Evolutionary conservation across 2,329 filamentous ascomycete species (phyloP).

Genomic region (Chaetomium globosum): DNA sequence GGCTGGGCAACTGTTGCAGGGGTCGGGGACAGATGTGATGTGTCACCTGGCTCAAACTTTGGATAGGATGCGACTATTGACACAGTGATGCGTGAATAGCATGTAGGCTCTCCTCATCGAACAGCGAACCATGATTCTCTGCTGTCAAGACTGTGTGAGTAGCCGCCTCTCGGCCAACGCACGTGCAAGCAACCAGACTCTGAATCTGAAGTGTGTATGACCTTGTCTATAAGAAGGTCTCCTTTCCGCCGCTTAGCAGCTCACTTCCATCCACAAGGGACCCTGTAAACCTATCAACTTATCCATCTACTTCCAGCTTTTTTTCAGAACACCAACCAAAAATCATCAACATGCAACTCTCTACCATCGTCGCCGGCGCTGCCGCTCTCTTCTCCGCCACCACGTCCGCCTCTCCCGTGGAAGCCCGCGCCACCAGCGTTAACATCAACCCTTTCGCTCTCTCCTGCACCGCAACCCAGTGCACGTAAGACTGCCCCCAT

Average conservation of each 20-base stretch:
- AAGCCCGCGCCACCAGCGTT: not conserved
- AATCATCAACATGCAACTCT: not conserved
- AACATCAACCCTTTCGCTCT: not conserved
- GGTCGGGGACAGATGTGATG: not conserved
- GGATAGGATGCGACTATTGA: slow-evolving; percentile 4
- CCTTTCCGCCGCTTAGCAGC: not conserved
- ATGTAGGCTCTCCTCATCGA: not conserved
- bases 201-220: not conserved
- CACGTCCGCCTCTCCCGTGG: not conserved
- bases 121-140: not conserved
- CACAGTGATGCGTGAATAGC: not conserved
- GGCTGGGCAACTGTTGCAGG: not conserved
- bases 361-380: not conserved
- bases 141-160: not conserved
- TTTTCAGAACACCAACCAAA: not conserved
- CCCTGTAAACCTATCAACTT: not conserved
- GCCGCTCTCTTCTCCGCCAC: not conserved
- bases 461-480: not conserved
- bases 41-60: slow-evolving; percentile 1
- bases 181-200: not conserved
- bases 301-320: not conserved
- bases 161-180: not conserved
- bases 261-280: not conserved
- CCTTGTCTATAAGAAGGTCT: not conserved
- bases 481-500: not conserved